These are phyloP conservation scores for Torrubiellomyces zombiae DNA, from an alignment of 2,329 filamentous ascomycete species.

Conservation along the genomic window DNA sequence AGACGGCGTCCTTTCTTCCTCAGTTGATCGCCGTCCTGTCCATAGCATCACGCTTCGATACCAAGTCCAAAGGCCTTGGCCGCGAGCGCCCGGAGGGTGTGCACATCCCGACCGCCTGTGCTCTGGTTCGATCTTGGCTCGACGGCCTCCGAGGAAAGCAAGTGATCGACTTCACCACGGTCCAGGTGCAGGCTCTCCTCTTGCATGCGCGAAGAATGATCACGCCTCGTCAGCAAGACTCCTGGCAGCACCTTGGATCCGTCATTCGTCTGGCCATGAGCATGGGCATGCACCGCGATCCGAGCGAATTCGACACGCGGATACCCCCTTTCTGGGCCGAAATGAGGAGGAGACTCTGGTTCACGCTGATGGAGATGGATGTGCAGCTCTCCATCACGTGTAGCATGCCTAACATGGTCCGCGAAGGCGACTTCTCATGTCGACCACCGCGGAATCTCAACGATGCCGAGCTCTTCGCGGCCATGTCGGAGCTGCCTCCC, in stretches of 20 bases:
- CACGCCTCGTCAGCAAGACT: slow-evolving; percentile 30
- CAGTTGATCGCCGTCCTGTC: slow-evolving; percentile 35
- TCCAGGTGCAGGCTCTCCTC: slow-evolving; percentile 38
- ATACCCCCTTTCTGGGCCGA: slow-evolving; percentile 35
- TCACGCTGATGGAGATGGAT: slow-evolving; percentile 39
- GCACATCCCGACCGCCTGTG: slow-evolving; percentile 39
- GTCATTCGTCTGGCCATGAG: slow-evolving; percentile 41
- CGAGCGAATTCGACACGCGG: slow-evolving; percentile 32
- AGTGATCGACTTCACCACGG: slow-evolving; percentile 31
- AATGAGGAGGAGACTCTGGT: slow-evolving; percentile 37
- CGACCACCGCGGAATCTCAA: slow-evolving; percentile 35
- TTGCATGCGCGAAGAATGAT: slow-evolving; percentile 36
- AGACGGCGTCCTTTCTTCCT: slow-evolving; percentile 33
- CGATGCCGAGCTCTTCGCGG: slow-evolving; percentile 29
- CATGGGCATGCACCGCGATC: slow-evolving; percentile 41
- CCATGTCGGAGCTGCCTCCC: slow-evolving; percentile 30
- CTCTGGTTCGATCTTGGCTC: slow-evolving; percentile 36
- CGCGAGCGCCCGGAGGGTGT: slow-evolving; percentile 36
- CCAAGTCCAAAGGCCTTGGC: slow-evolving; percentile 30
- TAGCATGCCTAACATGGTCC: slow-evolving; percentile 32
- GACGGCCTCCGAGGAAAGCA: slow-evolving; percentile 34
- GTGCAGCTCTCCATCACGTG: slow-evolving; percentile 35
- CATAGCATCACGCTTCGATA: slow-evolving; percentile 35
- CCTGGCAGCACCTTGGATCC: slow-evolving; percentile 37
- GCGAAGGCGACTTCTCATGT: slow-evolving; percentile 37